These are phyloP conservation scores for Nakazawaea wickerhamii DNA, from an alignment of 805 yeast species.

Conservation along the genomic window DNA sequence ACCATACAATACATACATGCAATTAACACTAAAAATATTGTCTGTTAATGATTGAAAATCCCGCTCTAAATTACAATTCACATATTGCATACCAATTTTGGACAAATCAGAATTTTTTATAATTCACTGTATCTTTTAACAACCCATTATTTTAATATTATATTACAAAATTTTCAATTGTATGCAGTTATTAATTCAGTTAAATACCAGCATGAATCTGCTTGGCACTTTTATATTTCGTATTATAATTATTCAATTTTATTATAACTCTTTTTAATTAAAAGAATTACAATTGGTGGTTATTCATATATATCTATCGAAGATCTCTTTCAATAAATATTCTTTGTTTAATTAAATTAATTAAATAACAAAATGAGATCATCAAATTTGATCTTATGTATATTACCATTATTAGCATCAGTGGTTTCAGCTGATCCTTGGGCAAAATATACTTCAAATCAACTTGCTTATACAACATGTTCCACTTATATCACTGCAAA, in stretches of 20 bases:
- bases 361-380: background rate
- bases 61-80: too few relatives aligned
- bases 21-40: too few relatives aligned
- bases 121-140: too few relatives aligned
- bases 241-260: too few relatives aligned
- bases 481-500: background rate
- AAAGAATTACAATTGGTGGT: background rate
- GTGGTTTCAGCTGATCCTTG: background rate
- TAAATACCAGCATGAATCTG: background rate
- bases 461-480: conserved; percentile 5
- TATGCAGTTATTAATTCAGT: background rate
- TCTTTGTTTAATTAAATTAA: too few relatives aligned
- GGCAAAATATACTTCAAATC: conserved; percentile 1
- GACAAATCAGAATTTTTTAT: background rate
- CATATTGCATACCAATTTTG: too few relatives aligned
- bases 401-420: background rate
- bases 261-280: too few relatives aligned
- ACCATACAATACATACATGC: background rate
- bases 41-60: background rate
- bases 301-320: too few relatives aligned
- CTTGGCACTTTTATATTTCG: background rate
- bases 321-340: background rate
- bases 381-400: background rate
- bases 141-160: too few relatives aligned
- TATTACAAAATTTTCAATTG: too few relatives aligned